A percentile compares a stretch with the other conserved stretches of the same genome.
Conservation (phyloP, 2,329 filamentous ascomycete species). For the Nannizziopsis barbatae region DNA sequence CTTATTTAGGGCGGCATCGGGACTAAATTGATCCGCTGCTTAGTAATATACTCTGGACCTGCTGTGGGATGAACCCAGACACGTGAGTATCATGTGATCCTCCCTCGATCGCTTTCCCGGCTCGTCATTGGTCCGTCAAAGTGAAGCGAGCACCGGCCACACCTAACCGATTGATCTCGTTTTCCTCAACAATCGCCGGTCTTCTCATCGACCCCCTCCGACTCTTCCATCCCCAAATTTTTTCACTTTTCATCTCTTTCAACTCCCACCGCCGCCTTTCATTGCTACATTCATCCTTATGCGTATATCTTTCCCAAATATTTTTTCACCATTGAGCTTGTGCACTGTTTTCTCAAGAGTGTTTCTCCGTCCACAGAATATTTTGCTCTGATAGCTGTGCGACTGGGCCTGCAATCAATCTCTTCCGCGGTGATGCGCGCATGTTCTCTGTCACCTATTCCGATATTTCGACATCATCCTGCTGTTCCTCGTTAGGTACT, state of each 20-base stretch:
- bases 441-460: background rate
- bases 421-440: background rate
- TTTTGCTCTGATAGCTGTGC: background rate
- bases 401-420: background rate
- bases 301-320: no score
- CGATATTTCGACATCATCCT: background rate
- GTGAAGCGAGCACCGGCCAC: conserved; percentile 7
- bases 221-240: background rate
- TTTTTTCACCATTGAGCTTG: background rate
- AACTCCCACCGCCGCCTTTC: background rate
- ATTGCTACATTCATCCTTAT: background rate
- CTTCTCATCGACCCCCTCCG: background rate
- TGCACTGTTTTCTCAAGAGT: background rate
- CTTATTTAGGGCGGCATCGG: no score
- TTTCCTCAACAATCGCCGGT: background rate
- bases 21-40: no score
- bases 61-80: no score
- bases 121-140: conserved; percentile 6
- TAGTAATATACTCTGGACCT: no score
- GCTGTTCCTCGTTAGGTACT: background rate
- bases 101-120: background rate
- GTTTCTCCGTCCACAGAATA: background rate
- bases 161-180: background rate
- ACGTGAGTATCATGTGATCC: no score
- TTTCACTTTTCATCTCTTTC: conserved; percentile 1